phyloP scores from a whole-genome alignment of 2,329 filamentous ascomycete genomes.

The Penicillium frequentans region DNA sequence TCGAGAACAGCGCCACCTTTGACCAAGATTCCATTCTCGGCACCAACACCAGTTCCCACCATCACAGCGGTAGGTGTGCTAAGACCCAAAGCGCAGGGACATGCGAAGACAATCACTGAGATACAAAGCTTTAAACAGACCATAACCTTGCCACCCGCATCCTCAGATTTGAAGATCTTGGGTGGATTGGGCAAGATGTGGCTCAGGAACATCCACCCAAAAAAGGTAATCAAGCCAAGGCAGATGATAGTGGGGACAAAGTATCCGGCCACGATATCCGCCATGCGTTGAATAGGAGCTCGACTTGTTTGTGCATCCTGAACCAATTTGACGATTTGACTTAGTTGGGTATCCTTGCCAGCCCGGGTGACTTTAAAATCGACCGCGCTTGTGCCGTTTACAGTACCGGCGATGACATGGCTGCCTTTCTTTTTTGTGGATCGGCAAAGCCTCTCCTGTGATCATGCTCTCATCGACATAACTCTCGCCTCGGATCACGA shows the following conservation, averaged over 20 bases:
- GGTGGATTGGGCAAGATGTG: constrained; percentile 83
- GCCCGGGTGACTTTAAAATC: constrained; percentile 92
- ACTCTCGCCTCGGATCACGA: constrained; percentile 82
- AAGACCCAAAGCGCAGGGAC: constrained; percentile 92
- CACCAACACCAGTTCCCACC: constrained; percentile 97
- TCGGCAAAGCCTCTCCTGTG: constrained; percentile 93
- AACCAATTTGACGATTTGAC: constrained; percentile 97
- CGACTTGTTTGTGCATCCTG: constrained; percentile 94
- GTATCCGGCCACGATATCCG: constrained; percentile 86
- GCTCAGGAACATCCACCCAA: constrained; percentile 91
- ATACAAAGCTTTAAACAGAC: constrained; percentile 97
- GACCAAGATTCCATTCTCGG: constrained; percentile 94
- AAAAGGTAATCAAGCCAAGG: constrained; percentile 81
- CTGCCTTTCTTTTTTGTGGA: constrained; percentile 82
- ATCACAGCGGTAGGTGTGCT: constrained; percentile 97
- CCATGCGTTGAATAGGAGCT: constrained; percentile 90
- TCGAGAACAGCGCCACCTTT: constrained; percentile 94
- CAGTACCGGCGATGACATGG: constrained; percentile 84
- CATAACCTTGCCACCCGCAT: constrained; percentile 89
- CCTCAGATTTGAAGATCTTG: constrained; percentile 76
- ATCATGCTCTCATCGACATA: constrained; percentile 99
- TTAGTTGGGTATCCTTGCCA: constrained; percentile 92
- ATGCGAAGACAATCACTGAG: constrained; percentile 97
- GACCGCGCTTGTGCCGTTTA: constrained; percentile 87
- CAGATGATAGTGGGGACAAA: constrained; percentile 89